These are phyloP conservation scores for Aspergillus mulundensis DNA, from an alignment of 495 filamentous ascomycete species.

Conservation along the genomic window DNA sequence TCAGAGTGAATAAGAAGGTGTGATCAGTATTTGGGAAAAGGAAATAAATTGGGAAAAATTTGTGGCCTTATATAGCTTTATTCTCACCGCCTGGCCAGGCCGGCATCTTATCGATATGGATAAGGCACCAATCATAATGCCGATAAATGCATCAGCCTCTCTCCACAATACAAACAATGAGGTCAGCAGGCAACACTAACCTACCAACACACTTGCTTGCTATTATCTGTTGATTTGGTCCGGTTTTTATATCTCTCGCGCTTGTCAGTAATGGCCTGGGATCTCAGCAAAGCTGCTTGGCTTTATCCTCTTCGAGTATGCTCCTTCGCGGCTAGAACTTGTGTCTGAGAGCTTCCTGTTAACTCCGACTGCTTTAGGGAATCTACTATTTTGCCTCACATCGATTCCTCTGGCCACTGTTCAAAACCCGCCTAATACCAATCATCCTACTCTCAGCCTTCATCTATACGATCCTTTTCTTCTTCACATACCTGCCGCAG, in stretches of 20 bases:
- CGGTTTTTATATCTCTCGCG: slow-evolving; percentile 5
- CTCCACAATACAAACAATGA: neutral
- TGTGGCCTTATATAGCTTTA: slow-evolving; percentile 21
- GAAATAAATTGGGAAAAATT: slow-evolving; percentile 24
- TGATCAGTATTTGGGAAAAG: slow-evolving; percentile 37
- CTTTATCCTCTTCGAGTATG: slow-evolving; percentile 54
- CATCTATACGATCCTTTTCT: slow-evolving; percentile 58
- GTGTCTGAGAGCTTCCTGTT: neutral
- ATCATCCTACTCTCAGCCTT: slow-evolving; percentile 55
- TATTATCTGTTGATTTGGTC: neutral
- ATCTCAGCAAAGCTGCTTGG: slow-evolving; percentile 44
- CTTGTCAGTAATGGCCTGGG: slow-evolving; percentile 20
- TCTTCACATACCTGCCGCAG: slow-evolving; percentile 58
- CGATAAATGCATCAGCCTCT: neutral
- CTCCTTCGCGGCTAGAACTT: neutral
- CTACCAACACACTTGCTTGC: neutral
- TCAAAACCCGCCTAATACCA: slow-evolving; percentile 55
- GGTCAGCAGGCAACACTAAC: slow-evolving; percentile 3
- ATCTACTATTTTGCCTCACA: slow-evolving; percentile 57
- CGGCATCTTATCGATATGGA: slow-evolving; percentile 46
- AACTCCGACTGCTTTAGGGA: slow-evolving; percentile 36
- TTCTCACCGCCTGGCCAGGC: slow-evolving; percentile 11
- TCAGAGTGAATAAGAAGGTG: slow-evolving; percentile 48
- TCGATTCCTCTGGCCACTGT: slow-evolving; percentile 60
- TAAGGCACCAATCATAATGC: slow-evolving; percentile 24